These are phyloP conservation scores for Solanum etuberosum DNA, from an alignment of 257 asterid genomes.

Conservation along the genomic window DNA sequence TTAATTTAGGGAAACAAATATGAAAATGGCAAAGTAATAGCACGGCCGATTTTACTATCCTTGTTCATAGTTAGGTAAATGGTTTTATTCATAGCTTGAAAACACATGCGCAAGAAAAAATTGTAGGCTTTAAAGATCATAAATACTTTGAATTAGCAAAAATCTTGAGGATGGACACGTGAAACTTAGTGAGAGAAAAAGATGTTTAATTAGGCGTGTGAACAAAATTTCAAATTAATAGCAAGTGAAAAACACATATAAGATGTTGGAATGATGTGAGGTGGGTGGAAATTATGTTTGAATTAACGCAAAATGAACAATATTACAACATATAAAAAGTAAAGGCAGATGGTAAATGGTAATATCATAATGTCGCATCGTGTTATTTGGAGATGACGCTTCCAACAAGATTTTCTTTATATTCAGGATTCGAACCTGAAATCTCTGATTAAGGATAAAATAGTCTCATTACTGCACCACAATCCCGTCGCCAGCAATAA, in stretches of 20 bases:
- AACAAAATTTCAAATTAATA: neutral
- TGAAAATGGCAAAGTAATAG: neutral
- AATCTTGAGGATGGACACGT: neutral
- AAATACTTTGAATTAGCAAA: neutral
- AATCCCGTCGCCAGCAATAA: neutral
- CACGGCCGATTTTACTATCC: too few species aligned
- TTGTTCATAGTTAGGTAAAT: neutral
- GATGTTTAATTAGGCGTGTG: neutral
- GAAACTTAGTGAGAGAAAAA: neutral
- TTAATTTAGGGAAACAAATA: too few species aligned
- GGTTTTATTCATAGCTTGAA: too few species aligned
- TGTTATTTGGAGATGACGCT: too few species aligned
- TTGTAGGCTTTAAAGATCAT: neutral
- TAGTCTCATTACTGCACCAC: too few species aligned
- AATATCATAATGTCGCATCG: neutral
- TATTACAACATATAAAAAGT: too few species aligned
- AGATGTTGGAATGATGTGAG: too few species aligned
- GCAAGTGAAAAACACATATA: neutral
- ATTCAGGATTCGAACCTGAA: too few species aligned
- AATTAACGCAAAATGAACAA: neutral
- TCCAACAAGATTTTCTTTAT: too few species aligned
- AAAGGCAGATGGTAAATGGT: neutral
- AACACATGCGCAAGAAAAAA: neutral
- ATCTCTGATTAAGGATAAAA: too few species aligned
- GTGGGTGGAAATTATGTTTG: neutral